A percentile compares a stretch with the other conserved stretches of the same genome.
phyloP scores from a whole-genome alignment of 768 basidiomycete genomes.

The Russula emetica region DNA sequence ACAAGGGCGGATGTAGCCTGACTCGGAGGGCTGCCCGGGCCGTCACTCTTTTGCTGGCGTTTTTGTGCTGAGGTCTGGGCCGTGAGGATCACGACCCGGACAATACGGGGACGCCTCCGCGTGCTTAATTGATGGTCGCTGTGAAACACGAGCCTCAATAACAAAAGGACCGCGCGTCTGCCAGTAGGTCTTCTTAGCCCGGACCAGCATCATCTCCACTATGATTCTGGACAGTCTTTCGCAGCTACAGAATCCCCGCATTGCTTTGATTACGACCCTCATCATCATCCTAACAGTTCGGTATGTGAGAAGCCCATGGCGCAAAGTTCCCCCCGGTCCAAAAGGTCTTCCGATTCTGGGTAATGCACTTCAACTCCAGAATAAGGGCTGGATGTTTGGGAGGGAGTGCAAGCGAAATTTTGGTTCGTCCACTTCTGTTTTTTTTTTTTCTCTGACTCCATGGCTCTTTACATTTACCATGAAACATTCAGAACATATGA shows the following conservation, averaged over 20 bases:
- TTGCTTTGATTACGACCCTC: not conserved
- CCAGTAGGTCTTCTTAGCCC: not conserved
- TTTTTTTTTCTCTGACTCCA: not conserved
- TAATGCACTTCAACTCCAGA: slow-evolving; percentile 1
- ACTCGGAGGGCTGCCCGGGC: too few relatives aligned
- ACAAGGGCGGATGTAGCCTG: too few relatives aligned
- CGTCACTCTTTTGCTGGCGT: too few relatives aligned
- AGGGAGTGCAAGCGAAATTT: slow-evolving; percentile 5
- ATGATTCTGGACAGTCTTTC: not conserved
- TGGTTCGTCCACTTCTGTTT: not conserved
- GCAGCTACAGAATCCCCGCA: not conserved
- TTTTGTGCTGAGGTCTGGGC: too few relatives aligned
- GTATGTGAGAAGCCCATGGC: slow-evolving; percentile 15
- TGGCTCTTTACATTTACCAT: not conserved
- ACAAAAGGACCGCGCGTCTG: too few relatives aligned
- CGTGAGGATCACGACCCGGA: too few relatives aligned
- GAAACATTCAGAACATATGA: slow-evolving; percentile 4
- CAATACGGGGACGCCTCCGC: too few relatives aligned
- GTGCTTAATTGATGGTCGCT: too few relatives aligned
- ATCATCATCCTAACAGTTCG: not conserved
- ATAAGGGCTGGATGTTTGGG: slow-evolving; percentile 9
- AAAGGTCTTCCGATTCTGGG: slow-evolving; percentile 16
- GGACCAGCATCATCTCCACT: not conserved
- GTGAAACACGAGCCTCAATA: too few relatives aligned
- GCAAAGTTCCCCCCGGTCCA: slow-evolving; percentile 14